These are phyloP conservation scores for Lodderomyces orthopsilosis DNA, from an alignment of 1,139 yeast genomes.

Conservation along the genomic window DNA sequence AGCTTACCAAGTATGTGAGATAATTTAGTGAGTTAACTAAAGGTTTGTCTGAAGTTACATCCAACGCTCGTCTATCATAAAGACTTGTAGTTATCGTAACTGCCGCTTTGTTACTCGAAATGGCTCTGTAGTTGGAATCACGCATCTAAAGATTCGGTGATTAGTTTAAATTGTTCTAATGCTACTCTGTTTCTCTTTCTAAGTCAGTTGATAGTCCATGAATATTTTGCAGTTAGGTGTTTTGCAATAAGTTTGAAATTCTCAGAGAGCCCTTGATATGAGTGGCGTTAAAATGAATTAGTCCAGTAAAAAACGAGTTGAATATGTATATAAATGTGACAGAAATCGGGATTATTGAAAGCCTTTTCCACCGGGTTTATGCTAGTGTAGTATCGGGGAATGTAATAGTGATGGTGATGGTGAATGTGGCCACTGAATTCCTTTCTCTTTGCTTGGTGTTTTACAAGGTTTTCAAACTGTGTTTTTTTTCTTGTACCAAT, in stretches of 20 bases:
- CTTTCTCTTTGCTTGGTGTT: too few relatives aligned
- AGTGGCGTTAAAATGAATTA: slow-evolving; percentile 1
- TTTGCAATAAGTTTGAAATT: not conserved
- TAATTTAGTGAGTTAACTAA: slow-evolving; percentile 89
- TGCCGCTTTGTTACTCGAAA: slow-evolving; percentile 80
- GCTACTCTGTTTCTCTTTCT: not conserved
- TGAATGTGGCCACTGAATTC: too few relatives aligned
- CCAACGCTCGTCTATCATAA: slow-evolving; percentile 90
- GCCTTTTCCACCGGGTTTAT: too few relatives aligned
- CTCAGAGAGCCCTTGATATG: not conserved
- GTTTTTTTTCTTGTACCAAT: not conserved
- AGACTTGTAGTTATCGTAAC: slow-evolving; percentile 84
- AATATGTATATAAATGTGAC: too few relatives aligned
- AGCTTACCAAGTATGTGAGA: slow-evolving; percentile 79
- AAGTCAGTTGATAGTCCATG: not conserved
- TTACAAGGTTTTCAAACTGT: not conserved
- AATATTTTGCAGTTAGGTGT: not conserved
- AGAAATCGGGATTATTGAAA: too few relatives aligned
- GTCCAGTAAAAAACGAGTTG: not conserved
- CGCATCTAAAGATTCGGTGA: slow-evolving; percentile 53
- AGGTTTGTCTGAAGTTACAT: slow-evolving; percentile 86
- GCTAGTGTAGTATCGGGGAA: too few relatives aligned
- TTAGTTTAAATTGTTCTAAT: not conserved
- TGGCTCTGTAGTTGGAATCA: slow-evolving; percentile 82
- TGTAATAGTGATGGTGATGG: too few relatives aligned